phyloP scores from a whole-genome alignment of 352 stramenopile genomes.

The Phytopythium delawarense region DNA sequence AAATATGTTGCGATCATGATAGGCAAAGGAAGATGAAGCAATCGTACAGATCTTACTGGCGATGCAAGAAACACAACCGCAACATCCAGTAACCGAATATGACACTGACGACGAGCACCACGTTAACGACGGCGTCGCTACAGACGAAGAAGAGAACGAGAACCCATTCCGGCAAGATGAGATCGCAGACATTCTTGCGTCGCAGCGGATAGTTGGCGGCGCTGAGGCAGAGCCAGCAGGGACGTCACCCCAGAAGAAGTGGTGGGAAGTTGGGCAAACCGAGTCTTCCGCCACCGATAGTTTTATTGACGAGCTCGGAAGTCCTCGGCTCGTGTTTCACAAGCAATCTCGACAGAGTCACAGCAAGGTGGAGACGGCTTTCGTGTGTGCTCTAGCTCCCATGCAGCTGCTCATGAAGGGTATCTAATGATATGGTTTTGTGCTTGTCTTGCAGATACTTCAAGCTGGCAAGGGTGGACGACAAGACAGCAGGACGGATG shows the following conservation, averaged over 20 bases:
- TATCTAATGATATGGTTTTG: neutral
- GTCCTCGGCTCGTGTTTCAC: conserved; percentile 26
- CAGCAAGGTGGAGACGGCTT: conserved; percentile 36
- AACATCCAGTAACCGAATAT: conserved; percentile 6
- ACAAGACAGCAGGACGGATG: conserved; percentile 13
- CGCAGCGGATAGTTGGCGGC: conserved; percentile 34
- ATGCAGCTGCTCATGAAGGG: neutral
- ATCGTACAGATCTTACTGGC: conserved; percentile 44
- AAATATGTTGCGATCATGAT: neutral
- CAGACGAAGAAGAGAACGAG: conserved; percentile 20
- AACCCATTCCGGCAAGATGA: conserved; percentile 27
- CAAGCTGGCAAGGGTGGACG: neutral
- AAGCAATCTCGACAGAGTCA: conserved; percentile 12
- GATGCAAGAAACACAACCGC: conserved; percentile 36
- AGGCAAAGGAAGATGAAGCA: conserved; percentile 36
- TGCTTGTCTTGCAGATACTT: neutral
- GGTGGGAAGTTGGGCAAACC: conserved; percentile 53
- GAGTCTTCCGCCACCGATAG: conserved; percentile 22
- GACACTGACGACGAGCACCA: conserved; percentile 18
- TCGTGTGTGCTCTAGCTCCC: conserved; percentile 5
- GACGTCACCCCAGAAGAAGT: conserved; percentile 17
- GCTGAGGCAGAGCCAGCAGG: conserved; percentile 3
- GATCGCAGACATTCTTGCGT: conserved; percentile 67
- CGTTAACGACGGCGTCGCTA: conserved; percentile 16
- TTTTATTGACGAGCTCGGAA: conserved; percentile 47